Evolutionary conservation across 306 rosid genomes (phyloP), one percentile per base, ranked within the genome.

Genomic region (Medicago lupulina): DNA sequence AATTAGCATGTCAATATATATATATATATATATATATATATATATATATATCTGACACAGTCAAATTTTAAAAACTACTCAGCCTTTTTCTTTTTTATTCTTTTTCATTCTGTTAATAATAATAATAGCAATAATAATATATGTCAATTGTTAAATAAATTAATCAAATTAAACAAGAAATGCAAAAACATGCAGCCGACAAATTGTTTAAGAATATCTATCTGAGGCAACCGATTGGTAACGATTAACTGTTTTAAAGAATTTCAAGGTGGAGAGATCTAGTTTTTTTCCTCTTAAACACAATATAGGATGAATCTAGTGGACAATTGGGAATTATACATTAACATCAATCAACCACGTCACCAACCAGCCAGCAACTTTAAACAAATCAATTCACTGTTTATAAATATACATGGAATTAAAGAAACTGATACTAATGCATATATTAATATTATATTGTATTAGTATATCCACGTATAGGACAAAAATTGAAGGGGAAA

Each of bases 271-370:
- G 31, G 12, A 10, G 38, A 23, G 9, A 16, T 51, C 58, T 49
- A 49, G 54, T 49, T 14, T 14, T 1, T 1, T 14, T 49, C 5
- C 7, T 14, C 2, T 13, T 47, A 14, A 16, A 49, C 54, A 49
- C 31, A 1, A 23, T 1, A 23, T 23, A n/a, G 16, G 13, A 11
- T 0, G 63, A 58, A 58, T 58, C 63, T 23, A 58, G 38, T 21
- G 36, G 64, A 21, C 38, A 54, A 18, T 18, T 54, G 13, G 17
- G 25, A 18, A 9, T 19, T 55, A 55, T 1, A 55, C 61, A 55
- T 19, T 19, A 14, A 19, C 61, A 55, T 55, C 61, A 49, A 49
- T 49, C 54, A 55, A 19, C 61, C 61, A 55, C 31, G 61, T 55
- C 61, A 54, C 28, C 28, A 17, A 11, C 36, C 34, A 49, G 1